Evolutionary conservation across 2,329 filamentous ascomycete genomes (phyloP), one percentile per base, ranked within the genome.

Genomic region (Epichloe gansuensis): DNA sequence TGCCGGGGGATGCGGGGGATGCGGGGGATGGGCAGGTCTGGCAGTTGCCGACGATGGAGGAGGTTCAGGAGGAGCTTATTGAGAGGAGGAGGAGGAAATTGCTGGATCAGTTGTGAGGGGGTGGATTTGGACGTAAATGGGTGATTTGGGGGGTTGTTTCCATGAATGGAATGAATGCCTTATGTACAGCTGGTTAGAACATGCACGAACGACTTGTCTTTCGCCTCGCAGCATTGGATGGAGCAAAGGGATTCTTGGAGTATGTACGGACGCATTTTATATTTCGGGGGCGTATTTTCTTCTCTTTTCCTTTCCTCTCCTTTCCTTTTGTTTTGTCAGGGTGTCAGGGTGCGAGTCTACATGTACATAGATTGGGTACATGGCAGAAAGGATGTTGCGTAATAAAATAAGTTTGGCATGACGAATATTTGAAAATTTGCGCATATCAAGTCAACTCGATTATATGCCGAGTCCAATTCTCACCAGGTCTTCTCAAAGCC

Each of bases 51-150:
- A 90, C 86, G 5, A 70, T 89, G 52, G 89, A 95, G 21, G 88
- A 97, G 66, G 91, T 97, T n/a, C 89, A 96, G 68, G 81, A 90
- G 63, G 93, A 97, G 68, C 71, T 98, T 59, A 78, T 98, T 51
- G 89, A 96, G 58, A 77, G 91, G 69, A 80, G 90, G 68, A 82
- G 88, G 66, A 79, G 84, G 68, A 88, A 84, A 66, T 71, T 98
- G 55, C 71, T 98, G 59, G 89, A 96, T 61, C 91, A 93, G 71
- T 75, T 94, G 54, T 74, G 63, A 62, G 46, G 43, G 17, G 21
- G 27, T 42, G 15, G 31, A 11, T 31, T 4, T 31, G 31, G 2
- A 11, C 9, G 31, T 31, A 31, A 31, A 31, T 31, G 9, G 31
- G 31, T 31, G 23, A 31, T 39, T 12, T 39, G 13, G 13, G 34